A percentile compares a stretch with the other conserved stretches of the same genome.
phyloP scores from a whole-genome alignment of 352 stramenopile genomes.

The Phytophthora uliginosa region DNA sequence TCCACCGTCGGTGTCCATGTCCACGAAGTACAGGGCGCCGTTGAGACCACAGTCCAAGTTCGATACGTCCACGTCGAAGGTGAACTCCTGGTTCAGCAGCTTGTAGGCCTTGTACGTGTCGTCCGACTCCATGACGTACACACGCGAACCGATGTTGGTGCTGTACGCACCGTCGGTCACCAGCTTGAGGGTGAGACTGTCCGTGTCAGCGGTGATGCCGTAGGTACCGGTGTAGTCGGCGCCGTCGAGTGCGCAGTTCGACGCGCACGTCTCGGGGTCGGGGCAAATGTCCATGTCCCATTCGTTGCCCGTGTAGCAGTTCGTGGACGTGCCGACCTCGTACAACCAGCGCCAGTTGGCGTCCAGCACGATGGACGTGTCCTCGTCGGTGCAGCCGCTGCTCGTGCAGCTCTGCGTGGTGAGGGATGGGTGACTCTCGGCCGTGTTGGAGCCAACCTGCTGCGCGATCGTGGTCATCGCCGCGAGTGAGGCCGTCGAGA shows the following conservation, averaged over 20 bases:
- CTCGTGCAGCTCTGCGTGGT: conserved; percentile 25
- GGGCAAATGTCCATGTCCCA: conserved; percentile 49
- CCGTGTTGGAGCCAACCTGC: conserved; percentile 38
- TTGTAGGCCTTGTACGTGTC: conserved; percentile 49
- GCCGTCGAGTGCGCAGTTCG: conserved; percentile 53
- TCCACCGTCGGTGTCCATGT: conserved; percentile 56
- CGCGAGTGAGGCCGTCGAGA: not conserved
- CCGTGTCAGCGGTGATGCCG: conserved; percentile 41
- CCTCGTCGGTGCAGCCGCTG: conserved; percentile 35
- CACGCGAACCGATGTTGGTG: conserved; percentile 53
- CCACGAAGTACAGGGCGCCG: conserved; percentile 63
- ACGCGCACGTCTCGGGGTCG: conserved; percentile 43
- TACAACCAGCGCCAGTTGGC: conserved; percentile 65
- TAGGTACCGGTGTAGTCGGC: conserved; percentile 56
- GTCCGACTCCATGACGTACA: conserved; percentile 46
- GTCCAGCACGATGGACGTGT: conserved; percentile 60
- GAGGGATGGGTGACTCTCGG: conserved; percentile 50
- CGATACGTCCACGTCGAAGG: conserved; percentile 60
- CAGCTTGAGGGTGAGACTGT: conserved; percentile 44
- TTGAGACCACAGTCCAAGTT: conserved; percentile 53
- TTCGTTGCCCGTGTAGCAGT: conserved; percentile 56
- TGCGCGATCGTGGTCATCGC: conserved; percentile 27
- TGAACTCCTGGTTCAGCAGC: conserved; percentile 62
- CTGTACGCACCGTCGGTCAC: conserved; percentile 52
- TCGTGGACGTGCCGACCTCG: conserved; percentile 47